Percentiles rank a stretch among this genome's conserved stretches.
phyloP scores from a whole-genome alignment of 306 rosid genomes.

The Rosa persica region DNA sequence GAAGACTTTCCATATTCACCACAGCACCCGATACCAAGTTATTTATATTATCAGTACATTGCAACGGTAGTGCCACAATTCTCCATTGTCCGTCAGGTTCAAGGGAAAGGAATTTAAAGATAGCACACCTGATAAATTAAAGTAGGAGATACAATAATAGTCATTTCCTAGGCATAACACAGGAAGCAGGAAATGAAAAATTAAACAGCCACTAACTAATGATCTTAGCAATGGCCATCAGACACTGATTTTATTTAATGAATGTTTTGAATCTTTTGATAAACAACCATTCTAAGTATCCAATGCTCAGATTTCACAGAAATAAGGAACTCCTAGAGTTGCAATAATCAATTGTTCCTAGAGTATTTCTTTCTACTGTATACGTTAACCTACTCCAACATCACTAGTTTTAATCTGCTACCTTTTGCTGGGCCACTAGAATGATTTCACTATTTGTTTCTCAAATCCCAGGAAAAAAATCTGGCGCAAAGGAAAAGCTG shows the following conservation, averaged over 20 bases:
- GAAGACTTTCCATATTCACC: conserved; percentile 53
- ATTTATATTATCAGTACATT: conserved; percentile 34
- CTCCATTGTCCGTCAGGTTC: conserved; percentile 59
- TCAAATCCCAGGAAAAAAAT: not conserved
- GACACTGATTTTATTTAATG: not conserved
- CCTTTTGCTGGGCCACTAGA: not conserved
- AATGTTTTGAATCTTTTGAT: not conserved
- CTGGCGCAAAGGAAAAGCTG: not conserved
- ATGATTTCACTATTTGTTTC: not conserved
- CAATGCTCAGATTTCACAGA: conserved; percentile 1
- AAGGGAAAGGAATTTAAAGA: conserved; percentile 39
- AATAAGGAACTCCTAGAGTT: conserved; percentile 2
- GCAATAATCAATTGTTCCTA: not conserved
- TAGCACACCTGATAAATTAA: conserved; percentile 51
- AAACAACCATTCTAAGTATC: not conserved
- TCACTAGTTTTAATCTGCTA: not conserved
- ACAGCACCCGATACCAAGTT: conserved; percentile 30
- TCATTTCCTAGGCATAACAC: not conserved
- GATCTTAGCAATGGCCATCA: not conserved
- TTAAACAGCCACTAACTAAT: no score
- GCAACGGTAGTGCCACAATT: conserved; percentile 50
- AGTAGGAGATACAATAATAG: conserved; percentile 4
- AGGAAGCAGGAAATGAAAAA: not conserved
- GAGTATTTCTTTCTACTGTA: not conserved
- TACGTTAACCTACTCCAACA: not conserved